phyloP scores from a whole-genome alignment of 352 stramenopile species.

The Pythium sp. region DNA sequence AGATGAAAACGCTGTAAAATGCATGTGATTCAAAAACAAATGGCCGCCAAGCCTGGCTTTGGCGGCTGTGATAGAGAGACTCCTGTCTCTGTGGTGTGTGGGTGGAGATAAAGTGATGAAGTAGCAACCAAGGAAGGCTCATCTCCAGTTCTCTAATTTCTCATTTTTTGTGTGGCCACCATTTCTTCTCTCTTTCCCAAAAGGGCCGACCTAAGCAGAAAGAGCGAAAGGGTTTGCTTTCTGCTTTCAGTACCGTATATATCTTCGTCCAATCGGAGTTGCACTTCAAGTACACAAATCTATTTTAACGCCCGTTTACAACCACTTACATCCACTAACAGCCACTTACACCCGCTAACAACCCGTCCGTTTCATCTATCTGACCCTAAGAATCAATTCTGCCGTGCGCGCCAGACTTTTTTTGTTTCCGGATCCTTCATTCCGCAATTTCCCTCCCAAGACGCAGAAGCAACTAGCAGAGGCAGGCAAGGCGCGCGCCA shows the following conservation, averaged over 20 bases:
- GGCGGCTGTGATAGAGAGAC: no score
- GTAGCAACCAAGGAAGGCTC: background rate
- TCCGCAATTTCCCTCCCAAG: constrained; percentile 2
- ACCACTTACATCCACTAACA: background rate
- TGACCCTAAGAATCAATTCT: background rate
- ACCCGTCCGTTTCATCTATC: background rate
- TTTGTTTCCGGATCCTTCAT: background rate
- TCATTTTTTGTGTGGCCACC: background rate
- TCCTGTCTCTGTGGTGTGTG: no score
- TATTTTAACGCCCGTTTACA: background rate
- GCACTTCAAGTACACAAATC: background rate
- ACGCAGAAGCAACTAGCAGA: background rate
- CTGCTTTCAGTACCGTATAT: background rate
- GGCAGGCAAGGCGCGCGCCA: no score
- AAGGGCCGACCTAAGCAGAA: background rate
- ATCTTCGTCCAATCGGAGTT: background rate
- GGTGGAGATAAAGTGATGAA: background rate
- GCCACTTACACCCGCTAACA: background rate
- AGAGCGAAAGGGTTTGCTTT: background rate
- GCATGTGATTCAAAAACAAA: no score
- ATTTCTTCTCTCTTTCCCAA: no score
- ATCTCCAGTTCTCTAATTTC: background rate
- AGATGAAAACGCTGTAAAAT: no score
- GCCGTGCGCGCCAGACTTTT: background rate
- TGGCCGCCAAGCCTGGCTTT: no score